These are phyloP conservation scores for Leptodermis oblonga DNA, from an alignment of 257 asterid species.

Conservation along the genomic window DNA sequence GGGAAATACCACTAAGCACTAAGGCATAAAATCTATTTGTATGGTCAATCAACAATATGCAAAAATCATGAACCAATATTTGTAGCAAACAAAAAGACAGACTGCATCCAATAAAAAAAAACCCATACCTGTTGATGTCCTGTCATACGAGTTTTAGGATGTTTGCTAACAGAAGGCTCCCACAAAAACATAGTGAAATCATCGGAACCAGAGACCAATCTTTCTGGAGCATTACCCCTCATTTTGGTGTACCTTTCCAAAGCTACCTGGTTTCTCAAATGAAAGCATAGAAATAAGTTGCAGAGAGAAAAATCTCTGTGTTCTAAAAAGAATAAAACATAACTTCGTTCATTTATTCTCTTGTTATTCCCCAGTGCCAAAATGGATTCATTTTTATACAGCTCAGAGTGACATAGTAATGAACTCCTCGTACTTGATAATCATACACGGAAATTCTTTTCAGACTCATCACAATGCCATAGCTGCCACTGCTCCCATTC, in stretches of 20 bases:
- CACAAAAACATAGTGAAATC: constrained; percentile 93
- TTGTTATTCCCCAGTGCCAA: background rate
- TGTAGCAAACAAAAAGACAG: background rate
- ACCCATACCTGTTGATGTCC: constrained; percentile 89
- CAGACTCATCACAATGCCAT: background rate
- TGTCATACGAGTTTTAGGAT: constrained; percentile 84
- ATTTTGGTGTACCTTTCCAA: constrained; percentile 74
- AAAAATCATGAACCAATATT: background rate
- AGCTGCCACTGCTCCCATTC: too few relatives aligned
- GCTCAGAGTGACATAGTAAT: background rate
- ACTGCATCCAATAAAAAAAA: background rate
- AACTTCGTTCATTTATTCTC: background rate
- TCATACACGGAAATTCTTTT: background rate
- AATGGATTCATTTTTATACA: background rate
- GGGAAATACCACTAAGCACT: background rate
- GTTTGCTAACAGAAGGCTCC: constrained; percentile 83
- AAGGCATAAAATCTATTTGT: background rate
- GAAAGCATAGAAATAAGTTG: constrained; percentile 7
- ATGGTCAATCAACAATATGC: background rate
- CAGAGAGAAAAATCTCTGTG: constrained; percentile 2
- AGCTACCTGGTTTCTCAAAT: constrained; percentile 62
- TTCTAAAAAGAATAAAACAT: constrained; percentile 7
- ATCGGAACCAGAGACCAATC: constrained; percentile 95
- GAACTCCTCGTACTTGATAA: background rate
- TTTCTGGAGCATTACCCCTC: constrained; percentile 76